Percentiles rank a stretch among this genome's conserved stretches.
Evolutionary conservation across 2,329 filamentous ascomycete genomes (phyloP).

Genomic region (Fusarium protoensiforme): DNA sequence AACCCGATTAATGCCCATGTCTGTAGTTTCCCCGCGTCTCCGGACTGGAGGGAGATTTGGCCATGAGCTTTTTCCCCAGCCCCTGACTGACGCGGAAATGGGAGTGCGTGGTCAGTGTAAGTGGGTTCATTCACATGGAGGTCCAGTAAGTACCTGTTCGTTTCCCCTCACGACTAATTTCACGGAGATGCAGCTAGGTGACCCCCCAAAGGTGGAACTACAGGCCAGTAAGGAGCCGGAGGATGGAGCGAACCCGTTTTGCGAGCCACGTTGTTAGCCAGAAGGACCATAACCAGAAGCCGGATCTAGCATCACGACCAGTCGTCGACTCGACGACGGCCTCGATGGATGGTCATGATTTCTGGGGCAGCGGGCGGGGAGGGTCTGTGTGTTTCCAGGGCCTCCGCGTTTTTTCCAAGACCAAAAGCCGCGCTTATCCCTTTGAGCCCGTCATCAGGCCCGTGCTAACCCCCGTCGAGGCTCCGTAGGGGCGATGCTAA

Average conservation of each 20-base stretch:
- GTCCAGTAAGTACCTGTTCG: conserved; percentile 13
- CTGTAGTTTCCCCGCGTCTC: conserved; percentile 5
- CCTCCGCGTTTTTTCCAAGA: conserved; percentile 34
- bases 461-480: conserved; percentile 15
- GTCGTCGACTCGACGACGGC: conserved; percentile 16
- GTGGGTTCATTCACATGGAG: conserved; percentile 1
- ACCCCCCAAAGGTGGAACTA: conserved; percentile 6
- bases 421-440: conserved; percentile 35
- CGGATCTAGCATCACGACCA: conserved; percentile 19
- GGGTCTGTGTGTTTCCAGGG: conserved; percentile 38
- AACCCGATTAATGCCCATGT: conserved; percentile 21
- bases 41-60: conserved; percentile 26
- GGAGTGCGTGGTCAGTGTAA: conserved; percentile 4
- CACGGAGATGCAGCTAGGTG: conserved; percentile 11
- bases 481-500: conserved; percentile 17
- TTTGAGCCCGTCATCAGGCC: conserved; percentile 27
- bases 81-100: not conserved
- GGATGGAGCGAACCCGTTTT: not conserved
- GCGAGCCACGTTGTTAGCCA: not conserved
- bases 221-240: not conserved
- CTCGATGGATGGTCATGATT: conserved; percentile 20
- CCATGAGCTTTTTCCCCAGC: conserved; percentile 1
- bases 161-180: conserved; percentile 27
- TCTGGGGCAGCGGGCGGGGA: conserved; percentile 28
- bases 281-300: conserved; percentile 8